Conservation (phyloP, 2,329 filamentous ascomycete genomes). For the Metarhizium rileyi region DNA sequence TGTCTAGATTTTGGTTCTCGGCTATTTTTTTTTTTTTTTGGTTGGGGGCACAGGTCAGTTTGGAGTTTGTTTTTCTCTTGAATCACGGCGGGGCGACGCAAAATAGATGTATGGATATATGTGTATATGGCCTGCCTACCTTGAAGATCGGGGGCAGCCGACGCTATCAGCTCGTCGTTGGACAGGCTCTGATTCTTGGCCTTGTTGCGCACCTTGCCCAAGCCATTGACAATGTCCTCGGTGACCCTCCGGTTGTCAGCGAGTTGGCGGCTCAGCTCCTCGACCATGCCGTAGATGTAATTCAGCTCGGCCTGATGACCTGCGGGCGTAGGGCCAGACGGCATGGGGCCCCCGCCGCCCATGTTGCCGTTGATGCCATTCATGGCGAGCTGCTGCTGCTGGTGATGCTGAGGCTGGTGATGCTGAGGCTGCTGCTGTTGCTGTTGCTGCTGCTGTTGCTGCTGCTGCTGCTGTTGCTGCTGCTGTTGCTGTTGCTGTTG, state of each 20-base stretch:
- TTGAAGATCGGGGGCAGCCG: conserved; percentile 46
- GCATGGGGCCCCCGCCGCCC: conserved; percentile 18
- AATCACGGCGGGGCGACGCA: no score
- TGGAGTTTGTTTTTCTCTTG: no score
- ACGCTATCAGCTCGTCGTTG: conserved; percentile 49
- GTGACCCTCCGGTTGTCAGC: conserved; percentile 51
- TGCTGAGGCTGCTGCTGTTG: conserved; percentile 12
- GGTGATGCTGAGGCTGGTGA: conserved; percentile 9
- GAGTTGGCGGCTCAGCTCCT: conserved; percentile 54
- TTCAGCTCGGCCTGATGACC: conserved; percentile 60
- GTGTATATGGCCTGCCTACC: no score
- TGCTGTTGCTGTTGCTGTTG: no score
- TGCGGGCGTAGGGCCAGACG: conserved; percentile 49
- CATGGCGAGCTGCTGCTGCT: conserved; percentile 23
- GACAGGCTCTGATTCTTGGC: conserved; percentile 41
- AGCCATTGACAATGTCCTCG: conserved; percentile 54
- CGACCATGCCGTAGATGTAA: conserved; percentile 59
- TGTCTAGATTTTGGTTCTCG: conserved; percentile 51
- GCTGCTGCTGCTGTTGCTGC: conserved; percentile 1
- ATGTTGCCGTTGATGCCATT: conserved; percentile 42
- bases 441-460: conserved; percentile 9
- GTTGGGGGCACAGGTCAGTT: neutral
- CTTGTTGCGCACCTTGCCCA: conserved; percentile 50
- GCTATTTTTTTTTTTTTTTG: conserved; percentile 26
- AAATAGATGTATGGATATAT: no score